Evolutionary conservation across 1,139 yeast genomes (phyloP), one percentile per base, ranked within the genome.

Genomic region (Kodamaea suecica): DNA sequence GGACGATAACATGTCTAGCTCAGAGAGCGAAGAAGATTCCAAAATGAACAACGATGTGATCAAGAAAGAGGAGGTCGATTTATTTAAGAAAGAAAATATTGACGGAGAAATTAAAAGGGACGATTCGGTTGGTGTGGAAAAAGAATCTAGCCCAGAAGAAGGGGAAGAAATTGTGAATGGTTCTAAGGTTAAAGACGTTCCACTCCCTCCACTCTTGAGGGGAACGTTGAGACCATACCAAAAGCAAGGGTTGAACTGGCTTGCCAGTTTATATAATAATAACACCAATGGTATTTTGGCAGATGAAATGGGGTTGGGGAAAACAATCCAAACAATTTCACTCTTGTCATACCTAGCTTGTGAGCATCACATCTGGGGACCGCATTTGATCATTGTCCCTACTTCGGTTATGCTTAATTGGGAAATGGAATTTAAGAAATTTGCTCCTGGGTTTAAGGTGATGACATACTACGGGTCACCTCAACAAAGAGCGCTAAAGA

Each of bases 351-450:
- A 90, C 56, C 67, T 94, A 36, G 98, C 99, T 0, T 86, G 96
- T 48, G 95, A 84, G 48, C 90, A 88, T 52, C 86, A 86, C 40
- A 76, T 84, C 20, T 92, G 99, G 99, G 98, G 98, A 0, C 98
- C 98, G 0, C 99, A 94, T 65, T 66, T 94, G 37, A 90, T 94
- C 59, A 80, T 94, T 41, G 99, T 94, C 3, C 99, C 99, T 2
- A 94, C 99, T 0, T 87, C 97, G 13, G 99, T 94, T n/a, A 81
- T 94, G 82, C 77, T 94, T 38, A 94, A 94, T 56, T 94, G 99
- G 99, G 99, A 94, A 57, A 90, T 92, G 97, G 99, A 94, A 56
- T 90, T 94, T 63, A 94, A 92, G 54, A 80, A 95, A 48, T 94
- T 94, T 69, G 97, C 97, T 1, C 99, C 99, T 0, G 99, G 98